phyloP scores from a whole-genome alignment of 495 filamentous ascomycete species.

The Podospora bellae-mahoneyi region DNA sequence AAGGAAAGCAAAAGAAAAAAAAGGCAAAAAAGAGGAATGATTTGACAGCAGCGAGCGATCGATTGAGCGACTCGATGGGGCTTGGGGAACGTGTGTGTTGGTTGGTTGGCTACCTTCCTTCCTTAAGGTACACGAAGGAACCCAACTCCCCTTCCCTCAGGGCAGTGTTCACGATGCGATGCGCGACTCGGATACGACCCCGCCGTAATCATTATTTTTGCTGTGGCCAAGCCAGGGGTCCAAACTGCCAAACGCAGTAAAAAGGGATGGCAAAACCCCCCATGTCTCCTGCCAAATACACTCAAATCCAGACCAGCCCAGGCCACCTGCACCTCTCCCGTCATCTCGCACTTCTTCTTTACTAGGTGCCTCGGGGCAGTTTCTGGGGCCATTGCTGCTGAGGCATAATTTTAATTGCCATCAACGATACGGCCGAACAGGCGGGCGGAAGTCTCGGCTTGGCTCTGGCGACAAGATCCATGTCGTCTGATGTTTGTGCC shows the following conservation, averaged over 20 bases:
- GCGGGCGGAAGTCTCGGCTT: constrained; percentile 4
- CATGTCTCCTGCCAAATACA: too few relatives aligned
- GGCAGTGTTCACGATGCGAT: not conserved
- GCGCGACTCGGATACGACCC: not conserved
- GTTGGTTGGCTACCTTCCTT: not conserved
- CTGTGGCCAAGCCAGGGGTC: not conserved
- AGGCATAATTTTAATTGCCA: too few relatives aligned
- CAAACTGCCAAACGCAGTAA: not conserved
- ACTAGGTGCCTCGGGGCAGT: not conserved
- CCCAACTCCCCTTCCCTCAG: not conserved
- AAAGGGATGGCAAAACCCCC: not conserved
- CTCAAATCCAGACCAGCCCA: not conserved
- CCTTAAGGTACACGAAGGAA: not conserved
- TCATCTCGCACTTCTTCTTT: not conserved
- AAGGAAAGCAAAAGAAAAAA: not conserved
- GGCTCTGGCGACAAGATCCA: not conserved
- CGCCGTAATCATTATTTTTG: not conserved
- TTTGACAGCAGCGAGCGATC: not conserved
- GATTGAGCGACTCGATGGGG: not conserved
- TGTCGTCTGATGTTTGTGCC: not conserved
- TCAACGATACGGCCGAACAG: not conserved
- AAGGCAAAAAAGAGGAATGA: not conserved
- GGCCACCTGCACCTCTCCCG: not conserved
- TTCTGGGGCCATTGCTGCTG: too few relatives aligned
- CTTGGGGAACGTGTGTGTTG: not conserved